Conservation (phyloP, 495 filamentous ascomycete genomes). For the Darksidea phi region DNA sequence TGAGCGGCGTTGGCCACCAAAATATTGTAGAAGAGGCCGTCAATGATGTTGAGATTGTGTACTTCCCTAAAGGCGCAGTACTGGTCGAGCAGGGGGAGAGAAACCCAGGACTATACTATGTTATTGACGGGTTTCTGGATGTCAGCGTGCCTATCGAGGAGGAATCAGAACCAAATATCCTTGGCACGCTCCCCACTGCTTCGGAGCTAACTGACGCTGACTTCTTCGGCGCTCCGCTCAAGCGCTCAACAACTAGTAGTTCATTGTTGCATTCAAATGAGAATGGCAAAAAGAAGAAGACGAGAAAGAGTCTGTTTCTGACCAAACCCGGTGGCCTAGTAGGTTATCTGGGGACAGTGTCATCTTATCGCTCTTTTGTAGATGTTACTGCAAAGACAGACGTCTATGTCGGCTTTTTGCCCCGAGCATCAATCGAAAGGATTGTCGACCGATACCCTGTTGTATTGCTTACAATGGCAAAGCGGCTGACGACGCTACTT, state of each 20-base stretch:
- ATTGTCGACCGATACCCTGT: constrained; percentile 91
- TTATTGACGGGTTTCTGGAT: constrained; percentile 95
- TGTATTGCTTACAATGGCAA: constrained; percentile 90
- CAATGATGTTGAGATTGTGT: constrained; percentile 96
- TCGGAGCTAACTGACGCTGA: constrained; percentile 34
- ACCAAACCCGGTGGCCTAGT: constrained; percentile 95
- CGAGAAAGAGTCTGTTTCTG: constrained; percentile 75
- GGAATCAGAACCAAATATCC: constrained; percentile 37
- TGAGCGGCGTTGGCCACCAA: constrained; percentile 52
- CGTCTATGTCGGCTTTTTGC: constrained; percentile 95
- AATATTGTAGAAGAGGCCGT: constrained; percentile 70
- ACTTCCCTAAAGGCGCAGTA: constrained; percentile 89
- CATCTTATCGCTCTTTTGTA: constrained; percentile 92
- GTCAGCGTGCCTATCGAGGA: constrained; percentile 71
- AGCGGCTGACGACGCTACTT: constrained; percentile 82
- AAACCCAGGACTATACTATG: constrained; percentile 94
- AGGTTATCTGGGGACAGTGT: constrained; percentile 89
- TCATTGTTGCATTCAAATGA: constrained; percentile 40
- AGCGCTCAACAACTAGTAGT: constrained; percentile 51
- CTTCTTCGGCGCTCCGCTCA: constrained; percentile 48
- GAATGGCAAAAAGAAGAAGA: constrained; percentile 48
- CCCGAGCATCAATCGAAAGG: constrained; percentile 78
- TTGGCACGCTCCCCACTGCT: constrained; percentile 34
- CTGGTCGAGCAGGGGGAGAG: constrained; percentile 97
- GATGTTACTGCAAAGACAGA: constrained; percentile 97